A percentile compares a stretch with the other conserved stretches of the same genome.
Evolutionary conservation across 805 yeast species (phyloP).

Genomic region (Priceomyces castillae): DNA sequence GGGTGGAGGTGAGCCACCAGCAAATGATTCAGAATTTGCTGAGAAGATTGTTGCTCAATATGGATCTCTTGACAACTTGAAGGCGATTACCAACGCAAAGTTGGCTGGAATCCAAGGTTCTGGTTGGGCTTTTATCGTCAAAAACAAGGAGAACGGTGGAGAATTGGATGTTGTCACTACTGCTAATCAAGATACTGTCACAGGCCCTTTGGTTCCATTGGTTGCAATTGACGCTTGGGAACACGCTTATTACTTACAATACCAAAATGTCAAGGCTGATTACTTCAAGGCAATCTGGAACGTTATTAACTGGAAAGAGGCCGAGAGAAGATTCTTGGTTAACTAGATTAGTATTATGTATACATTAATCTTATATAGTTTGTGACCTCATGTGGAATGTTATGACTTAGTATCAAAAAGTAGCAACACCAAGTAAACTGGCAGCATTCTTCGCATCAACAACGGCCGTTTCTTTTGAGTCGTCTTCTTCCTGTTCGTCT

Average conservation of each 20-base stretch:
- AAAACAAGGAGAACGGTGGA: constrained; percentile 44
- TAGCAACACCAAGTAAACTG: constrained; percentile 68
- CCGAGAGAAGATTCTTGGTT: constrained; percentile 40
- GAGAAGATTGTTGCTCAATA: constrained; percentile 38
- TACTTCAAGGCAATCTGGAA: constrained; percentile 51
- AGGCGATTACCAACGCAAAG: constrained; percentile 38
- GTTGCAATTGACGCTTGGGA: constrained; percentile 56
- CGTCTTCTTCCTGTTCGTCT: constrained; percentile 21
- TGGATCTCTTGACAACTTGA: constrained; percentile 45
- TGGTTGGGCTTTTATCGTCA: constrained; percentile 53
- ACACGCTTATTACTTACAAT: constrained; percentile 53
- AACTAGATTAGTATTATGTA: constrained; percentile 1
- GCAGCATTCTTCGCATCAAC: constrained; percentile 88
- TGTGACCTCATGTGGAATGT: neutral
- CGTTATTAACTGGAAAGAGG: constrained; percentile 50
- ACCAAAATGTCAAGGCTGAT: constrained; percentile 49
- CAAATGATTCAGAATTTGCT: constrained; percentile 40
- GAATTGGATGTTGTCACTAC: constrained; percentile 44
- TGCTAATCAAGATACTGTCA: constrained; percentile 48
- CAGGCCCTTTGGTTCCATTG: constrained; percentile 42
- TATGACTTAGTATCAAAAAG: constrained; percentile 47
- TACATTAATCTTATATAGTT: neutral
- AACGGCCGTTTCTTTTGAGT: constrained; percentile 19
- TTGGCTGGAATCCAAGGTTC: constrained; percentile 52
- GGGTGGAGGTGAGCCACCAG: constrained; percentile 61